Evolutionary conservation across 2,329 filamentous ascomycete genomes (phyloP), one percentile per base, ranked within the genome.

Genomic region (Thelonectria rubi): DNA sequence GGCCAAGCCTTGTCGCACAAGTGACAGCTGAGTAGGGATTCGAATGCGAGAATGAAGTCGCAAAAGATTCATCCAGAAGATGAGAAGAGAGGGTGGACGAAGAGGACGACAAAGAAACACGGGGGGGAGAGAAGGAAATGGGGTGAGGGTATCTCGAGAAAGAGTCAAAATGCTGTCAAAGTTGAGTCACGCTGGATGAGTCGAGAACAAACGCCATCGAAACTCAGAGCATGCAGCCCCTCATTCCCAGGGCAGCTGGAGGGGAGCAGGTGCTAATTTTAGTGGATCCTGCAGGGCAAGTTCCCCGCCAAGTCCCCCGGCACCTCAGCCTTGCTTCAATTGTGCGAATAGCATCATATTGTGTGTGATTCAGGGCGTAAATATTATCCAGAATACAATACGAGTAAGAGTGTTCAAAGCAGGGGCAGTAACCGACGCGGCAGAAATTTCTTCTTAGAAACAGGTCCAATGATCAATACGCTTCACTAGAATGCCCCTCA

Each of bases 11-110:
- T 62, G 53, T 65, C 62, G 62, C 45, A 59, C 53, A 65, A 60
- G 65, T 43, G 58, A 17, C 18, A 71, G 69, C 55, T 68, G 64
- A 67, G 72, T 65, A 60, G 70, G 63, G 66, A 74, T 68, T 65
- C 65, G 66, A 51, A 64, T 65, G 55, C 68, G 69, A 64, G 68
- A 62, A 69, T 63, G 74, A 60, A 73, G 58, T 70, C 77, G 74
- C 63, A 75, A 66, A 66, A 73, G 69, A 74, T 75, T 74, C 76
- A 78, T 78, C 64, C 75, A 78, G 69, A 68, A 69, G 60, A 56
- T 49, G 60, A 63, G 7, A 63, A 46, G 21, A 58, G 37, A 46
- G 21, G 56, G 37, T 15, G 7, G n/a, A 3, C 4, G 18, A 30
- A 9, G 26, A 30, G 26, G 10, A 30, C 7, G 8, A 8, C 5